Evolutionary conservation across 2,329 filamentous ascomycete genomes (phyloP).

Genomic region (Verticillium nonalfalfae): DNA sequence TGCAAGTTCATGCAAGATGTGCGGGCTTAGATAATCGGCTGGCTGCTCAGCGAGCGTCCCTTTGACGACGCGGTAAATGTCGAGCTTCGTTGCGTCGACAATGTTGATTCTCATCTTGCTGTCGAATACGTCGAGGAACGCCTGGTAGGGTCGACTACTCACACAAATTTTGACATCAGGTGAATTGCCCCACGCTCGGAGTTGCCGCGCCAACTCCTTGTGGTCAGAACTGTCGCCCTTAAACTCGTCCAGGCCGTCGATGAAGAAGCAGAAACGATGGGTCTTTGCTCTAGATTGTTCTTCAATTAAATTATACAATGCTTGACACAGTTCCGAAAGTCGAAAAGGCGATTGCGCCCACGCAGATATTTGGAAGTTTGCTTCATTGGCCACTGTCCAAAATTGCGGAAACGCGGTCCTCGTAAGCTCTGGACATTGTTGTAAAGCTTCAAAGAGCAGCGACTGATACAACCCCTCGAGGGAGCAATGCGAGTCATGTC

Average conservation of each 20-base stretch:
- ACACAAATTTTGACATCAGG: constrained; percentile 2
- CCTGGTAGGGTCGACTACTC: constrained; percentile 1
- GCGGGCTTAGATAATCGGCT: not conserved
- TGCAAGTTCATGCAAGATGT: not conserved
- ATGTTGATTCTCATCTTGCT: not conserved
- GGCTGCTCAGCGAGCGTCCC: not conserved
- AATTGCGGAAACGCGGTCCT: constrained; percentile 6
- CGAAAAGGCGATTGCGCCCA: not conserved
- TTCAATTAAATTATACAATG: not conserved
- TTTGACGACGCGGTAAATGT: not conserved
- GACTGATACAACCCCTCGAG: constrained; percentile 12
- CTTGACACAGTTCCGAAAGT: not conserved
- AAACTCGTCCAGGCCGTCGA: constrained; percentile 6
- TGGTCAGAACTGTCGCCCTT: constrained; percentile 1
- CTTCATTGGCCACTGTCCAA: not conserved
- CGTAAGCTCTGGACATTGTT: constrained; percentile 11
- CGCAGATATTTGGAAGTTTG: not conserved
- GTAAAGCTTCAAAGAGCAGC: constrained; percentile 11
- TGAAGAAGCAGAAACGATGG: constrained; percentile 5
- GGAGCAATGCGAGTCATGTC: constrained; percentile 8
- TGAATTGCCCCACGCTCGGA: not conserved
- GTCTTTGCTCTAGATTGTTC: not conserved
- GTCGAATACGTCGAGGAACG: constrained; percentile 1
- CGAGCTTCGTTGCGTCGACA: not conserved
- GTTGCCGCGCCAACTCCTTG: not conserved